Conservation (phyloP, 257 asterid genomes). For the Asclepias syriaca region DNA sequence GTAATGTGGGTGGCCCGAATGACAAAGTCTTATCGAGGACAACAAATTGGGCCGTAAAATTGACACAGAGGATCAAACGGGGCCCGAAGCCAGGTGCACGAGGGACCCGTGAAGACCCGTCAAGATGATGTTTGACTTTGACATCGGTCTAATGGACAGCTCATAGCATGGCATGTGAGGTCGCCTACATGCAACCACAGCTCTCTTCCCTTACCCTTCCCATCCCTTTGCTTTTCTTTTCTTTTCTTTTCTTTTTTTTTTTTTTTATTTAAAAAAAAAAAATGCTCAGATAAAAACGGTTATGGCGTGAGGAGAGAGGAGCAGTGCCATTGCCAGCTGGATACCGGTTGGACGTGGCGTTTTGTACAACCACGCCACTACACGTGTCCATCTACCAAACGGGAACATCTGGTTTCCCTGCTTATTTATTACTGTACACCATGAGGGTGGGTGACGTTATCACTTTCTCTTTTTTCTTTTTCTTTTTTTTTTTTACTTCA, state of each 20-base stretch:
- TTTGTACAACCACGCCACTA: constrained; percentile 4
- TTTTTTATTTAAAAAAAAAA: background rate
- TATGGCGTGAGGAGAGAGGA: constrained; percentile 24
- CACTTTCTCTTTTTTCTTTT: background rate
- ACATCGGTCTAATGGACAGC: constrained; percentile 12
- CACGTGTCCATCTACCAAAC: constrained; percentile 21
- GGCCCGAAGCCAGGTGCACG: background rate
- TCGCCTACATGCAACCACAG: constrained; percentile 17
- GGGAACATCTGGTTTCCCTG: constrained; percentile 11
- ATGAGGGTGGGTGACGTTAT: background rate
- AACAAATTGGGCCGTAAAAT: background rate
- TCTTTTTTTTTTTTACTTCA: background rate
- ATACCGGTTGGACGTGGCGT: constrained; percentile 25
- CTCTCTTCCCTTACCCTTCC: constrained; percentile 2
- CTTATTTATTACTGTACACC: constrained; percentile 12
- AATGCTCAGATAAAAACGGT: constrained; percentile 25
- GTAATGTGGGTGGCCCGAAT: background rate
- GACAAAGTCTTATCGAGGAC: background rate
- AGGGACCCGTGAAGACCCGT: background rate
- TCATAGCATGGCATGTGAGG: constrained; percentile 28
- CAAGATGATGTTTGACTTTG: background rate
- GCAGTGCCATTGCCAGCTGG: constrained; percentile 22
- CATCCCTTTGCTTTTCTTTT: too few relatives aligned
- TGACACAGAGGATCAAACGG: background rate
- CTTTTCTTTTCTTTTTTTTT: too few relatives aligned